Evolutionary conservation across 2,329 filamentous ascomycete species (phyloP).

Genomic region (Calonectria montana): DNA sequence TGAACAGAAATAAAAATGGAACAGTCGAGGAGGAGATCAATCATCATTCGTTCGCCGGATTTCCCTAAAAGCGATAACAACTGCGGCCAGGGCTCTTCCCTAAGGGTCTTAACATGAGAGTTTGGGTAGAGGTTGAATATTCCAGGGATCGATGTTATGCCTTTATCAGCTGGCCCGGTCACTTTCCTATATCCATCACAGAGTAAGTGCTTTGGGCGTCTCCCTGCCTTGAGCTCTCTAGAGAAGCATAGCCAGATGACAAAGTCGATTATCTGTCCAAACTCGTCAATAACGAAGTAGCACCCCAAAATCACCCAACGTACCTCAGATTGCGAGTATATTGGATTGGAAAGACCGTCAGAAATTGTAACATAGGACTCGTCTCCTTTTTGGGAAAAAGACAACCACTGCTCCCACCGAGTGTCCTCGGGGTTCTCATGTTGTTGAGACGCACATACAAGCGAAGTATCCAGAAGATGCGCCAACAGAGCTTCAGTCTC

Average conservation of each 20-base stretch:
- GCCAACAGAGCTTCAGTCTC: constrained; percentile 59
- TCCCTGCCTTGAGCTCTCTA: constrained; percentile 56
- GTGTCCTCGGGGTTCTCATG: constrained; percentile 45
- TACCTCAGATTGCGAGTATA: constrained; percentile 74
- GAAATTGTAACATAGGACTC: constrained; percentile 67
- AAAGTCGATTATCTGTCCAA: constrained; percentile 78
- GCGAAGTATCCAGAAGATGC: constrained; percentile 73
- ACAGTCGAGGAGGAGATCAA: constrained; percentile 80
- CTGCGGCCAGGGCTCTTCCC: constrained; percentile 78
- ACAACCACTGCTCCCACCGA: constrained; percentile 66
- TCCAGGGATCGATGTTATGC: constrained; percentile 68
- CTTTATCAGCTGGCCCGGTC: constrained; percentile 43
- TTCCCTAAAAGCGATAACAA: constrained; percentile 79
- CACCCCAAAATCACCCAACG: constrained; percentile 18
- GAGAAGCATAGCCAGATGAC: constrained; percentile 82
- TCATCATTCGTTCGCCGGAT: constrained; percentile 81
- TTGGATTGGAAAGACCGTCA: constrained; percentile 54
- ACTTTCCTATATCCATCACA: constrained; percentile 82
- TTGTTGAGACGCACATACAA: constrained; percentile 68
- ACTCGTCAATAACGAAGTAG: constrained; percentile 25
- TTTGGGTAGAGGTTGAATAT: constrained; percentile 75
- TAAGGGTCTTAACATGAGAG: constrained; percentile 75
- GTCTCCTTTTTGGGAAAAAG: constrained; percentile 72
- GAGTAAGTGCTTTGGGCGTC: constrained; percentile 77
- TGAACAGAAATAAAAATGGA: constrained; percentile 77